Evolutionary conservation across 1,284 basidiomycete genomes (phyloP).

Genomic region (Kwoniella shivajii): DNA sequence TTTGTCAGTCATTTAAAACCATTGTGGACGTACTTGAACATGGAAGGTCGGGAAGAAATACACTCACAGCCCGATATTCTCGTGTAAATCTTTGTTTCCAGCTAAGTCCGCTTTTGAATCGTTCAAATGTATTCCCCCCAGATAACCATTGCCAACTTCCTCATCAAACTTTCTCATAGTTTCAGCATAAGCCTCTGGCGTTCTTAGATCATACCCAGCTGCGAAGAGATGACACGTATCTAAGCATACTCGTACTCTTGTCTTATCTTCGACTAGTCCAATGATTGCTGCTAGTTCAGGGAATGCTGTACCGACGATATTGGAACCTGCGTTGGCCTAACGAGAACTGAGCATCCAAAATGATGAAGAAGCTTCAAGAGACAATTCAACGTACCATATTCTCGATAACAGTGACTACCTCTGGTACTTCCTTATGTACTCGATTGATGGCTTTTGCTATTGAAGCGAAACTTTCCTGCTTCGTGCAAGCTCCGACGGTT

Average conservation of each 20-base stretch:
- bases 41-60: background rate
- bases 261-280: constrained; percentile 69
- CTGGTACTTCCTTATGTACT: constrained; percentile 69
- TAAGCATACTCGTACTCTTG: constrained; percentile 75
- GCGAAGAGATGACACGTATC: constrained; percentile 87
- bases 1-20: background rate
- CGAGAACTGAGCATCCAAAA: background rate
- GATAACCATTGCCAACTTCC: constrained; percentile 69
- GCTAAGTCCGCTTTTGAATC: constrained; percentile 71
- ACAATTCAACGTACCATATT: constrained; percentile 68
- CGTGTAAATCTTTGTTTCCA: constrained; percentile 74
- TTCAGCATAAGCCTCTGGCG: constrained; percentile 51
- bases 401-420: constrained; percentile 72
- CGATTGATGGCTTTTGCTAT: constrained; percentile 76
- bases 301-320: constrained; percentile 74
- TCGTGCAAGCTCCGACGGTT: constrained; percentile 68
- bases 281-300: constrained; percentile 72
- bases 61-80: constrained; percentile 77
- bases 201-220: constrained; percentile 79
- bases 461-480: constrained; percentile 64
- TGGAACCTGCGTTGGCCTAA: constrained; percentile 74
- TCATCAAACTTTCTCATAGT: constrained; percentile 64
- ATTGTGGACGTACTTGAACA: background rate
- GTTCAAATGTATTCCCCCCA: constrained; percentile 81
- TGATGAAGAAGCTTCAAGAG: background rate